Evolutionary conservation across 2,329 filamentous ascomycete species (phyloP).

Genomic region (Didymosphaeria variabile): DNA sequence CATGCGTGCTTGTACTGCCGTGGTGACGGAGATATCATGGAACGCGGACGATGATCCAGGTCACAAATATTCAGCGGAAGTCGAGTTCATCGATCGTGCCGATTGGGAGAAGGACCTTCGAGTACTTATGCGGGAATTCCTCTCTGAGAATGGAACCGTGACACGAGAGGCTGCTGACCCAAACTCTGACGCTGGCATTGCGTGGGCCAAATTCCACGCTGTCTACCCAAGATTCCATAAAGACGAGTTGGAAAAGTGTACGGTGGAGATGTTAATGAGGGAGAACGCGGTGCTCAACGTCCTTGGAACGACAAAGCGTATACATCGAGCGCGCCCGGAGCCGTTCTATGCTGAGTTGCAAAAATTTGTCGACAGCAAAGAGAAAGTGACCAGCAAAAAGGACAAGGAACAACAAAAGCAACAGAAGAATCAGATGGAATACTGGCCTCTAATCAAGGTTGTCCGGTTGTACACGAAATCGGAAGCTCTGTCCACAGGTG

Average conservation of each 20-base stretch:
- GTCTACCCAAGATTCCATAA: constrained; percentile 57
- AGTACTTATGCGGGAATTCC: constrained; percentile 60
- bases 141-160: constrained; percentile 52
- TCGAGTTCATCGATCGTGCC: constrained; percentile 64
- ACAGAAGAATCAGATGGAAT: constrained; percentile 44
- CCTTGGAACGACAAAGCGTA: constrained; percentile 57
- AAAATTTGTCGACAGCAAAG: constrained; percentile 64
- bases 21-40: constrained; percentile 68
- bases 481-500: constrained; percentile 61
- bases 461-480: constrained; percentile 63
- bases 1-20: constrained; percentile 69
- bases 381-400: constrained; percentile 53
- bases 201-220: constrained; percentile 61
- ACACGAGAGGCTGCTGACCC: constrained; percentile 49
- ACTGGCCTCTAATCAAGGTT: constrained; percentile 64
- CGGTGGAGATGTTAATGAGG: constrained; percentile 54
- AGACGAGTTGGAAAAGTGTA: constrained; percentile 49
- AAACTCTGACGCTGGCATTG: constrained; percentile 59
- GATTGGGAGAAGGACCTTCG: constrained; percentile 65
- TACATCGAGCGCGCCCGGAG: constrained; percentile 50
- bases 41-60: constrained; percentile 56
- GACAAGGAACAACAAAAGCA: constrained; percentile 37
- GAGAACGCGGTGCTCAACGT: constrained; percentile 51
- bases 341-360: constrained; percentile 60
- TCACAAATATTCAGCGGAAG: constrained; percentile 61